Evolutionary conservation across 2,329 filamentous ascomycete species (phyloP), one percentile per base, ranked within the genome.

Genomic region (Trichophyton benhamiae): DNA sequence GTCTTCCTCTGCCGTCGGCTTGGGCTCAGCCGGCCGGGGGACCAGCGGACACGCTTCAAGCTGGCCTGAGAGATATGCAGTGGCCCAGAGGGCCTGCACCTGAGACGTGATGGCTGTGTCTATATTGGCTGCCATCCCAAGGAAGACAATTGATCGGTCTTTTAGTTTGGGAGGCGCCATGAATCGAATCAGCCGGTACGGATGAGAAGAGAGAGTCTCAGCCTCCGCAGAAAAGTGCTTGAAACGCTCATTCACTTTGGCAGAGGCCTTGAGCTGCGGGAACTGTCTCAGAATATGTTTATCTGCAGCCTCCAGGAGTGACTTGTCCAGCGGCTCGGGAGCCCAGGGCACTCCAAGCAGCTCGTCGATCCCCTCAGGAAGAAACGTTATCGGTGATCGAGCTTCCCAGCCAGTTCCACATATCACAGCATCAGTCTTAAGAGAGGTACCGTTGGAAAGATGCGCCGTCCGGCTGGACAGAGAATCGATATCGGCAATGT

Each of bases 61-160:
- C 42, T 77, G 72, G 38, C 76, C 77, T 58, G 80, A 76, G 27
- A 91, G 80, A 68, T 84, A 89, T 0, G 87, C 85, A 0, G 79
- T 76, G 33, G 87, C 78, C 85, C 85, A 88, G 2, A 87, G 74
- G 0, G 81, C 81, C 59, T 80, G 77, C 4, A 75, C 59, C 61
- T 78, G 74, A 8, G 75, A 69, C 1, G 71, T 70, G 25, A 73
- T 65, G 2, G 68, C 61, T 61, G 72, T 77, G 62, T 71, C 70
- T 53, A 77, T 67, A 66, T 72, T 75, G 41, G 68, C 69, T 41
- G 75, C 66, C 60, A 79, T 72, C 30, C 80, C 79, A 22, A 77
- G 64, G 65, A 82, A 82, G 3, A 77, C 79, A 4, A 82, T 69
- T 1, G 76, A 77, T 17, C 76, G 74, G 20, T 75, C 71, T 5